Evolutionary conservation across 306 rosid genomes (phyloP).

Genomic region (Biancaea sappan): DNA sequence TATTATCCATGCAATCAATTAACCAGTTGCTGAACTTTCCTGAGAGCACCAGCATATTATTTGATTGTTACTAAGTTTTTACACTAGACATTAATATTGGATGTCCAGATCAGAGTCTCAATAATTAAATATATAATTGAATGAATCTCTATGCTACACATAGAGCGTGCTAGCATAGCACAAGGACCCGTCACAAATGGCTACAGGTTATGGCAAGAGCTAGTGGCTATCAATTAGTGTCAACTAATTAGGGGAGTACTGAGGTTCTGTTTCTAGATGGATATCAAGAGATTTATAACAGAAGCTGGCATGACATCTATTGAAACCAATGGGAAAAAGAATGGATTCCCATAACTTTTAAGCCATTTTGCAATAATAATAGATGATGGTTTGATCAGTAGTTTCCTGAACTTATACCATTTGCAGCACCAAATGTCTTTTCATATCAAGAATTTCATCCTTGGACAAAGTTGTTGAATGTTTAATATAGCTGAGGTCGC

Average conservation of each 20-base stretch:
- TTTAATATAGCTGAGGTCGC: neutral
- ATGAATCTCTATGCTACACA: neutral
- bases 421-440: neutral
- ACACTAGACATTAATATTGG: neutral
- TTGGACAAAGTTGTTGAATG: neutral
- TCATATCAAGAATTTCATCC: neutral
- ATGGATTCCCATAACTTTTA: neutral
- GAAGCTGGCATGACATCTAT: neutral
- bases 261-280: neutral
- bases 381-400: neutral
- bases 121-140: neutral
- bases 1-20: neutral
- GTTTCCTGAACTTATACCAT: neutral
- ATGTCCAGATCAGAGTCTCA: neutral
- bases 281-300: neutral
- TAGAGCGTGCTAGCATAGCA: neutral
- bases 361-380: neutral
- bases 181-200: neutral
- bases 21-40: neutral
- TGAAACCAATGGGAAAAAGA: neutral
- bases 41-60: neutral
- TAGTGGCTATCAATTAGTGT: neutral
- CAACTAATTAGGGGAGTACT: neutral
- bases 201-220: neutral
- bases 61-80: neutral